These are phyloP conservation scores for Malus orientalis DNA, from an alignment of 306 rosid genomes.

Conservation along the genomic window DNA sequence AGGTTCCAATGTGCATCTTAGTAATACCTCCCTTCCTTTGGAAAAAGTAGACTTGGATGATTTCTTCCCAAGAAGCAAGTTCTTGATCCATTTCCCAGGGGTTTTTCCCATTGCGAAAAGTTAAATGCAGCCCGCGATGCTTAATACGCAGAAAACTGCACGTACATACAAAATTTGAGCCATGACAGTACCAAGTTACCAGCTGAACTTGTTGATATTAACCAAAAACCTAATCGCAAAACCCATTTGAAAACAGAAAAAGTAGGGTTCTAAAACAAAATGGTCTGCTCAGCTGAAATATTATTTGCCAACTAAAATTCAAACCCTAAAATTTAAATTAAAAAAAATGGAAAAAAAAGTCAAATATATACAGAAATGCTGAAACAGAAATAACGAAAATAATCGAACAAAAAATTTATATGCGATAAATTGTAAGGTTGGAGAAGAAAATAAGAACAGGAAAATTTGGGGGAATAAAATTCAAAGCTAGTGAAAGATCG, in stretches of 20 bases:
- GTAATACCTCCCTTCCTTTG: slow-evolving; percentile 28
- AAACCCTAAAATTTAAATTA: background rate
- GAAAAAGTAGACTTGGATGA: slow-evolving; percentile 22
- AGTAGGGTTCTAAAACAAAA: background rate
- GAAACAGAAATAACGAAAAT: background rate
- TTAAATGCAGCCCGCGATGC: background rate
- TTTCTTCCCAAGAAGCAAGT: slow-evolving; percentile 26
- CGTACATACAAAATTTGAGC: background rate
- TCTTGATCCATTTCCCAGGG: slow-evolving; percentile 32
- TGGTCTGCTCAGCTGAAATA: background rate
- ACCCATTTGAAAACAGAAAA: background rate
- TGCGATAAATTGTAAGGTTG: background rate
- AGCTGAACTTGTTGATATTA: background rate
- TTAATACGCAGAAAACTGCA: slow-evolving; percentile 5
- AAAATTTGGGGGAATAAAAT: background rate
- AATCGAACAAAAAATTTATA: background rate
- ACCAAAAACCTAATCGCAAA: background rate
- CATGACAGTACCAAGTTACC: background rate
- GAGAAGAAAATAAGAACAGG: background rate
- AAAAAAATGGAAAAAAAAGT: background rate
- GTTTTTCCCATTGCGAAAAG: slow-evolving; percentile 24
- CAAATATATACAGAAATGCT: background rate
- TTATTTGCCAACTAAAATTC: background rate
- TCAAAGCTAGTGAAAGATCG: background rate
- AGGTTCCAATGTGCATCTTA: background rate